Evolutionary conservation across 805 yeast species (phyloP).

Genomic region (Sugiyamaella chiloensis): DNA sequence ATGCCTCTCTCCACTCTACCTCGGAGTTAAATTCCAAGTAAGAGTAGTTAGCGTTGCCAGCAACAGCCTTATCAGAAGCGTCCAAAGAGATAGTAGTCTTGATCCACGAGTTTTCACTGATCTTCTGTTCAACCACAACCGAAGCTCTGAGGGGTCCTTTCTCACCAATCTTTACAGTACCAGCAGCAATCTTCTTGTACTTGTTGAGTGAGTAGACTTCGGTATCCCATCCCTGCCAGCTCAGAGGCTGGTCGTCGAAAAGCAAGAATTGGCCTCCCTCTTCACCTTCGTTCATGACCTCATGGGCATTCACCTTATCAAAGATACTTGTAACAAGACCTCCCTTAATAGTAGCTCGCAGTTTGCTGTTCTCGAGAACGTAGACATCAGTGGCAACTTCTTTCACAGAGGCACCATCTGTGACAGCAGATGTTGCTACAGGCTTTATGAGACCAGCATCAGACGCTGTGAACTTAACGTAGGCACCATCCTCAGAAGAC

Average conservation of each 20-base stretch:
- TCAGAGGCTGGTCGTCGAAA: conserved; percentile 86
- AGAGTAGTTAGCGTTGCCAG: conserved; percentile 9
- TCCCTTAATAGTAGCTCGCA: conserved; percentile 58
- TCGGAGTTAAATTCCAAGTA: conserved; percentile 50
- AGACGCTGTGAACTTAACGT: conserved; percentile 9
- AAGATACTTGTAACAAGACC: conserved; percentile 60
- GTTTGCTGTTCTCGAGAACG: conserved; percentile 56
- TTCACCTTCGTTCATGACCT: conserved; percentile 65
- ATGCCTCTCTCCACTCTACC: conserved; percentile 83
- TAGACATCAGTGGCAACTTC: conserved; percentile 42
- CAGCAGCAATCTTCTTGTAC: conserved; percentile 44
- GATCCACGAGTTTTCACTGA: conserved; percentile 56
- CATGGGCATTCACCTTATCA: conserved; percentile 54
- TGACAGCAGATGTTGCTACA: conserved; percentile 7
- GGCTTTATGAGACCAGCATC: conserved; percentile 12
- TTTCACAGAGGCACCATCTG: conserved; percentile 40
- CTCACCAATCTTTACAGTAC: conserved; percentile 41
- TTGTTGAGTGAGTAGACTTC: conserved; percentile 83
- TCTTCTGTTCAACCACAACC: conserved; percentile 56
- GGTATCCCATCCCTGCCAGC: conserved; percentile 97
- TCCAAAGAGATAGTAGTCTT: conserved; percentile 67
- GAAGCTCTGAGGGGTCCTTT: conserved; percentile 60
- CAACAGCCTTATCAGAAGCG: conserved; percentile 35
- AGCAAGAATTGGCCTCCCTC: conserved; percentile 80
- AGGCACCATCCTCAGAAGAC: conserved; percentile 13